Evolutionary conservation across 2,329 filamentous ascomycete species (phyloP).

Genomic region (Aspergillus pseudonomiae): DNA sequence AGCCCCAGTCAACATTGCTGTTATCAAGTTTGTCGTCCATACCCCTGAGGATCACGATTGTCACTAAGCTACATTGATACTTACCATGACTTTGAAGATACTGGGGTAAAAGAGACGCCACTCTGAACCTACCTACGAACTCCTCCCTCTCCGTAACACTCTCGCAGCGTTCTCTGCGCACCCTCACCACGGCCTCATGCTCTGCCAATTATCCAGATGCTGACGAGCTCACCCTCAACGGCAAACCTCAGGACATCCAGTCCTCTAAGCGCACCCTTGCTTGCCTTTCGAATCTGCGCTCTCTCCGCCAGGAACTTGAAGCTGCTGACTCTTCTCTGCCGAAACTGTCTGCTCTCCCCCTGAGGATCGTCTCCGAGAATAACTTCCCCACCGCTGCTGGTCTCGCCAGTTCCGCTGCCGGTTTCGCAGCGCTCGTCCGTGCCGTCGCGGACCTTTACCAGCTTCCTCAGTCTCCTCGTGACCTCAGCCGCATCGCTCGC

Average conservation of each 20-base stretch:
- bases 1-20: constrained; percentile 95
- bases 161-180: constrained; percentile 89
- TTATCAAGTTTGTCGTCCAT: constrained; percentile 73
- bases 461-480: constrained; percentile 76
- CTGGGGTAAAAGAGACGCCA: constrained; percentile 96
- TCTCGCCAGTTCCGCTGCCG: constrained; percentile 68
- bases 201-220: constrained; percentile 68
- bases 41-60: constrained; percentile 7
- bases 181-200: constrained; percentile 93
- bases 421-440: constrained; percentile 69
- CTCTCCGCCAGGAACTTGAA: constrained; percentile 77
- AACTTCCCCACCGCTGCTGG: constrained; percentile 99
- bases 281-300: constrained; percentile 83
- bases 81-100: constrained; percentile 55
- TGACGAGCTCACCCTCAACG: constrained; percentile 82
- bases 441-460: constrained; percentile 89
- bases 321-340: constrained; percentile 72
- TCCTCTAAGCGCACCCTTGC: constrained; percentile 89
- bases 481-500: constrained; percentile 84
- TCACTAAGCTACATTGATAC: neutral
- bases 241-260: constrained; percentile 74
- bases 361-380: constrained; percentile 92
- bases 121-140: constrained; percentile 96
- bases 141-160: constrained; percentile 96
- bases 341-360: constrained; percentile 73